Base-by-base conservation (phyloP, 768 basidiomycete species). In the Psilocybe tampanensis region DNA sequence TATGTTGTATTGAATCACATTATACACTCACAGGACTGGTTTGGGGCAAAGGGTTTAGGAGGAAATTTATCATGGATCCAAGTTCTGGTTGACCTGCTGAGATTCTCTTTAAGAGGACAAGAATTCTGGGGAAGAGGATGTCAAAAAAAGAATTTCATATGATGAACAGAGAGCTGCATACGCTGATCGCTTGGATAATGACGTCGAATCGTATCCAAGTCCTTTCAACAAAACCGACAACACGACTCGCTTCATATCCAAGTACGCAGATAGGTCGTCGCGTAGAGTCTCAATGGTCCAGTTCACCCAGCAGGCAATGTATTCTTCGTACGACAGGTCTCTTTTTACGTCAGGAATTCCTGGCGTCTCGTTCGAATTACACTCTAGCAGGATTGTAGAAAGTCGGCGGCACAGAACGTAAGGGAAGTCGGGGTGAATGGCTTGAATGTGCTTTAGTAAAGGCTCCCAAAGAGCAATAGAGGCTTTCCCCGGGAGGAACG, bases 391-490 rank as follows among this genome's bases (percentile, higher is more conserved):
- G 34, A 64, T 66, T 0, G 74, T 64, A 45, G 82, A 59, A 47
- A 88, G 80, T 17, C 73, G 75, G 26, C 70, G 67, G 39, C 78
- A 72, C 19, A 93, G 76, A 11, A 81, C 67, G 12, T 69, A 64
- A 2, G 80, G 75, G 55, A 94, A 82, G 21, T 77, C 72, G 0
- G 79, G 64, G 67, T 93, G 89, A n/a, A 81, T 69, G 21, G 72
- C 53, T 42, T 80, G 77, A 19, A 92, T 63, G 61, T 87, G 85
- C 11, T 72, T 62, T 11, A 94, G 73, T 7, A 94, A 76, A 0
- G 86, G 86, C 0, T 76, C 69, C 92, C 92, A 94, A 41, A 91
- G 66, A 6, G 77, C 70, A n/a, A 88, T 70, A 48, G 84, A 77
- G 22, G 71, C 49, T n/a, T 73, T 61, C 13, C 84, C 80, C 4